Evolutionary conservation across 495 filamentous ascomycete genomes (phyloP).

Genomic region (Halenospora varia): DNA sequence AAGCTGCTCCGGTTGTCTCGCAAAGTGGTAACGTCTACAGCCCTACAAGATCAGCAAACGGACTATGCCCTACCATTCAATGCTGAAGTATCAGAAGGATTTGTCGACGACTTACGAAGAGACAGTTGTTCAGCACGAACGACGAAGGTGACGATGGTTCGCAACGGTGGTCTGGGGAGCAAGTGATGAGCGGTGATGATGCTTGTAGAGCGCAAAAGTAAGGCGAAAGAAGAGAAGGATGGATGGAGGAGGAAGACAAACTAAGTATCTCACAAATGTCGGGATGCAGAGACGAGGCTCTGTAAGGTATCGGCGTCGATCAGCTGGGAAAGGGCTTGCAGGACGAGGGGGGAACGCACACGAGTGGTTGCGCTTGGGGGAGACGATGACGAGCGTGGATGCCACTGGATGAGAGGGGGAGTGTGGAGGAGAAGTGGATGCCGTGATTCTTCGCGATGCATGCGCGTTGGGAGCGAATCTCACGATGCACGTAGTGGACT

Average conservation of each 20-base stretch:
- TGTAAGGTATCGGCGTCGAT: slow-evolving; percentile 8
- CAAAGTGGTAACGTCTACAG: slow-evolving; percentile 18
- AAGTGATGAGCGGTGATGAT: slow-evolving; percentile 10
- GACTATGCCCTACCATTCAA: background rate
- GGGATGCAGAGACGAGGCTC: slow-evolving; percentile 17
- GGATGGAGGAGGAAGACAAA: slow-evolving; percentile 20
- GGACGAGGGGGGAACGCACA: background rate
- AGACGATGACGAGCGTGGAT: background rate
- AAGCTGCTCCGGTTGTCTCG: slow-evolving; percentile 1
- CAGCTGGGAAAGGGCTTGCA: background rate
- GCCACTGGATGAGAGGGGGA: background rate
- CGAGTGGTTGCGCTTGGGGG: background rate
- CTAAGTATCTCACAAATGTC: slow-evolving; percentile 22
- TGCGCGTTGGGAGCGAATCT: background rate
- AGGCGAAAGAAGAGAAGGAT: slow-evolving; percentile 20
- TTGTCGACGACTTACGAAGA: slow-evolving; percentile 16
- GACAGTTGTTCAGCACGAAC: slow-evolving; percentile 1
- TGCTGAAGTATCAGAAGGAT: background rate
- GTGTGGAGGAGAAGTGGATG: background rate
- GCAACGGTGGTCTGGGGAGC: background rate
- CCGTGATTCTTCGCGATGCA: background rate
- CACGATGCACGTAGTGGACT: background rate
- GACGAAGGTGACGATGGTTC: slow-evolving; percentile 10
- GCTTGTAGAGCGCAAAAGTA: slow-evolving; percentile 15
- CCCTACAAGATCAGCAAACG: slow-evolving; percentile 16